Percentiles rank a stretch among this genome's conserved stretches.
phyloP scores from a whole-genome alignment of 2,329 filamentous ascomycete species.

The Hirsutella rhossiliensis region DNA sequence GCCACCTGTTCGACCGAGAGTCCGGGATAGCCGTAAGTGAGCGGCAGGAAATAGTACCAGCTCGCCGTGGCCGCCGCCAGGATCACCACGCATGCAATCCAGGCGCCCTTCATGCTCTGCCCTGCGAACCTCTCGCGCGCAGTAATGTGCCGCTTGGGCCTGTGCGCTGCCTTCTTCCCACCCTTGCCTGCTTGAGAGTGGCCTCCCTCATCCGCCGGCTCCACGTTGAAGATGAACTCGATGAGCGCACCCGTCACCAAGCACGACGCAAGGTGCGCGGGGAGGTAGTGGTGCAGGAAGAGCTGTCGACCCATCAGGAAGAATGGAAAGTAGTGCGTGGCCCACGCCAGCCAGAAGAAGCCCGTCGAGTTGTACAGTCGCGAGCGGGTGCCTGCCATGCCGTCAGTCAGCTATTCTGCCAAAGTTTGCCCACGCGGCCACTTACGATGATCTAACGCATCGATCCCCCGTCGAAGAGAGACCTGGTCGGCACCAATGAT shows the following conservation, averaged over 20 bases:
- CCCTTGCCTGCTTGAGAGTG: conserved; percentile 19
- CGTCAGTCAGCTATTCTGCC: conserved; percentile 15
- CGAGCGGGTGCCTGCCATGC: conserved; percentile 61
- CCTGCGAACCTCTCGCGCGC: conserved; percentile 70
- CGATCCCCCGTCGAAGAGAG: conserved; percentile 81
- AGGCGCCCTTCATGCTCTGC: conserved; percentile 65
- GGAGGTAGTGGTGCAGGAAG: conserved; percentile 96
- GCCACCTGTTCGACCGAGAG: conserved; percentile 67
- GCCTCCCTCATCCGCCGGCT: conserved; percentile 52
- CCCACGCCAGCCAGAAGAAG: conserved; percentile 98
- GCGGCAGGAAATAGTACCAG: conserved; percentile 87
- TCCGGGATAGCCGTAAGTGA: conserved; percentile 92
- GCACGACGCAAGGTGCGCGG: conserved; percentile 81
- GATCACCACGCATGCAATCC: conserved; percentile 66
- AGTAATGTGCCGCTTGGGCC: conserved; percentile 51
- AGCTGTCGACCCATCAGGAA: conserved; percentile 96
- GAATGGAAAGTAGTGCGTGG: conserved; percentile 93
- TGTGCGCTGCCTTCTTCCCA: conserved; percentile 27
- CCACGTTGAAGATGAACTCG: conserved; percentile 92
- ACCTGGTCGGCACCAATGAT: conserved; percentile 89
- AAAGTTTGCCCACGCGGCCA: conserved; percentile 14
- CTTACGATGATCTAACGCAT: conserved; percentile 88
- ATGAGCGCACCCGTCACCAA: conserved; percentile 84
- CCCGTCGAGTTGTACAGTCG: conserved; percentile 97
- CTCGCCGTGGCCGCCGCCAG: conserved; percentile 56